Evolutionary conservation across 164 flowering plant species (phyloP).

Genomic region (Liquidambar formosana): DNA sequence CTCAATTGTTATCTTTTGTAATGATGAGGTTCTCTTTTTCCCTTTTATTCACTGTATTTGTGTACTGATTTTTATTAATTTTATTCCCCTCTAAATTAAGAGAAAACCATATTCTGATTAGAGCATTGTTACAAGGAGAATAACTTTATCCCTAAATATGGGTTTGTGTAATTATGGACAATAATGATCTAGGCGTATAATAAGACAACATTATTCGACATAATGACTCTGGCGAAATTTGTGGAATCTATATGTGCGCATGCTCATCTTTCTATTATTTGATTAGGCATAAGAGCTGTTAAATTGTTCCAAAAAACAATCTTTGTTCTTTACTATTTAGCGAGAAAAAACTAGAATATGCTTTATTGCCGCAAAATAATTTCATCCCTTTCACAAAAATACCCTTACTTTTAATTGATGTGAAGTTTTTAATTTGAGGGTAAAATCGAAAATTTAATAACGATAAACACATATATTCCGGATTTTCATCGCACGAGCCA

Average conservation of each 20-base stretch:
- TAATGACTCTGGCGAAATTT: constrained; percentile 28
- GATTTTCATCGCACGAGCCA: too few species aligned
- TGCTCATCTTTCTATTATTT: constrained; percentile 11
- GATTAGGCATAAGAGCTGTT: not conserved
- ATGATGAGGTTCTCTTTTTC: constrained; percentile 24
- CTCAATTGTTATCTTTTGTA: constrained; percentile 22
- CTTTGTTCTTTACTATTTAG: too few species aligned
- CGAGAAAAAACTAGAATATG: too few species aligned
- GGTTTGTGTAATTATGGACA: constrained; percentile 25
- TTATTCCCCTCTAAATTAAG: not conserved
- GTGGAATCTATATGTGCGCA: constrained; percentile 27
- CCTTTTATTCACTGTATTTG: constrained; percentile 12
- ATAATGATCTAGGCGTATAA: constrained; percentile 19
- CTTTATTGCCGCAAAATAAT: too few species aligned
- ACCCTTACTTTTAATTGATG: too few species aligned
- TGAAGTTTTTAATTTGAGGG: too few species aligned
- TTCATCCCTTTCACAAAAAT: too few species aligned
- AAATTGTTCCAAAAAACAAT: too few species aligned
- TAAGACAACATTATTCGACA: constrained; percentile 36
- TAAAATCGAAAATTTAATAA: too few species aligned
- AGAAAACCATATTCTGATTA: not conserved
- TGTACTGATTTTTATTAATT: not conserved
- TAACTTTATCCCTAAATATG: constrained; percentile 4
- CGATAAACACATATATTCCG: too few species aligned
- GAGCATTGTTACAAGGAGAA: not conserved